Conservation (phyloP, 495 filamentous ascomycete species). For the Daldinia vernicosa region DNA sequence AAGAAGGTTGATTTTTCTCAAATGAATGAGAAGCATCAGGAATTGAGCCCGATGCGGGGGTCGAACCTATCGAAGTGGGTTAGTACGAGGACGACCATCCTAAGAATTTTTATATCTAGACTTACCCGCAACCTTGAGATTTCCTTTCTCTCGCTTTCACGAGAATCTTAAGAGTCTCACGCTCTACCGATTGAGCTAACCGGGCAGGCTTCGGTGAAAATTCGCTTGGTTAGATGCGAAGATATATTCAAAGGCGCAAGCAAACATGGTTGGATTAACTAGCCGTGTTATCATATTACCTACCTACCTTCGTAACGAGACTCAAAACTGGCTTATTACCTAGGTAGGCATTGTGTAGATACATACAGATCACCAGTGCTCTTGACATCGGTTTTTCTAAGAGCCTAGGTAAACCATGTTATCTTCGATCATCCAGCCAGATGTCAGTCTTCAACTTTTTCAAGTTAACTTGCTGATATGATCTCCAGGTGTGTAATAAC, state of each 20-base stretch:
- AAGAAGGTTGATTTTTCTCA: conserved; percentile 3
- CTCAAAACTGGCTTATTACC: no score
- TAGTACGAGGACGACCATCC: neutral
- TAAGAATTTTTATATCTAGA: neutral
- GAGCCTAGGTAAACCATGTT: no score
- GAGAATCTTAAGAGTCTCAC: conserved; percentile 74
- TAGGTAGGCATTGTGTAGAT: no score
- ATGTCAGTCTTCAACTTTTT: no score
- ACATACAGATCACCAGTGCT: no score
- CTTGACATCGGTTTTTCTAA: no score
- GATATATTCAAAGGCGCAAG: neutral
- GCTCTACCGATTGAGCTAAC: conserved; percentile 88
- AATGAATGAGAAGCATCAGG: conserved; percentile 40
- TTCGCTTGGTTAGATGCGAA: neutral
- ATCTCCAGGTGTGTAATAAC: no score
- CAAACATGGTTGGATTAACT: neutral
- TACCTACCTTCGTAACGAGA: neutral
- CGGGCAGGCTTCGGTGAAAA: conserved; percentile 34
- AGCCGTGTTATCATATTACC: neutral
- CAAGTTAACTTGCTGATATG: no score
- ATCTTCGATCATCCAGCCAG: no score
- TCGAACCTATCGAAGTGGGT: conserved; percentile 33
- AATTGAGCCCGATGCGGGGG: conserved; percentile 52
- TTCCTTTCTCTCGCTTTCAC: neutral
- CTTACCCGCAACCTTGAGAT: conserved; percentile 6